phyloP scores from a whole-genome alignment of 805 yeast genomes.

The Wickerhamomyces hampshirensis region DNA sequence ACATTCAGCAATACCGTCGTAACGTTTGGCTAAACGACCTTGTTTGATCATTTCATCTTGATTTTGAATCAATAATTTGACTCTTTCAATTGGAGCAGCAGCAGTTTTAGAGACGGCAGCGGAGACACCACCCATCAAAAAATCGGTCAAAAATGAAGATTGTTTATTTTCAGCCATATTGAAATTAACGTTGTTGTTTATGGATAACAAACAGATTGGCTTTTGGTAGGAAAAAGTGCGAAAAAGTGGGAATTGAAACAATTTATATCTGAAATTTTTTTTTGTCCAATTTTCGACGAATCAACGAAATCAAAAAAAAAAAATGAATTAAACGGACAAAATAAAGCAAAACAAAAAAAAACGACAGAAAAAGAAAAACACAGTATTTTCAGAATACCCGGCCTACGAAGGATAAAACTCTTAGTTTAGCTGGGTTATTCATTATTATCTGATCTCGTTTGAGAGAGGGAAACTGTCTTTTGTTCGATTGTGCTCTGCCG shows the following conservation, averaged over 20 bases:
- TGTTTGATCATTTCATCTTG: constrained; percentile 97
- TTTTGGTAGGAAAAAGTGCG: background rate
- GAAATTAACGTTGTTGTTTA: constrained; percentile 1
- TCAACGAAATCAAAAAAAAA: constrained; percentile 12
- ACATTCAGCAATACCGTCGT: constrained; percentile 90
- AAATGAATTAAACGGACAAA: no score
- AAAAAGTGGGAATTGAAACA: constrained; percentile 10
- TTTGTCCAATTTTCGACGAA: constrained; percentile 6
- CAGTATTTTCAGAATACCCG: no score
- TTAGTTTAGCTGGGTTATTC: no score
- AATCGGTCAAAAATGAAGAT: constrained; percentile 55
- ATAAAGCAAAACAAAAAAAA: constrained; percentile 1
- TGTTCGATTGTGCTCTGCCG: no score
- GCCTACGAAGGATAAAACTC: no score
- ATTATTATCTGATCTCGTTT: no score
- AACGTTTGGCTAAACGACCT: constrained; percentile 84
- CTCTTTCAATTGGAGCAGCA: constrained; percentile 95
- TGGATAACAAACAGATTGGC: no score
- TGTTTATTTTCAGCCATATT: constrained; percentile 31
- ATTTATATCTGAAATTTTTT: constrained; percentile 11
- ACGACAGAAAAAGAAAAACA: no score
- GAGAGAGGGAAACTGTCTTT: no score
- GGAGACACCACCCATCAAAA: constrained; percentile 98
- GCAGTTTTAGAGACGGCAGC: constrained; percentile 98
- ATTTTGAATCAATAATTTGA: constrained; percentile 90